Evolutionary conservation across 2,329 filamentous ascomycete species (phyloP).

Genomic region (Dothiorella sarmentorum): DNA sequence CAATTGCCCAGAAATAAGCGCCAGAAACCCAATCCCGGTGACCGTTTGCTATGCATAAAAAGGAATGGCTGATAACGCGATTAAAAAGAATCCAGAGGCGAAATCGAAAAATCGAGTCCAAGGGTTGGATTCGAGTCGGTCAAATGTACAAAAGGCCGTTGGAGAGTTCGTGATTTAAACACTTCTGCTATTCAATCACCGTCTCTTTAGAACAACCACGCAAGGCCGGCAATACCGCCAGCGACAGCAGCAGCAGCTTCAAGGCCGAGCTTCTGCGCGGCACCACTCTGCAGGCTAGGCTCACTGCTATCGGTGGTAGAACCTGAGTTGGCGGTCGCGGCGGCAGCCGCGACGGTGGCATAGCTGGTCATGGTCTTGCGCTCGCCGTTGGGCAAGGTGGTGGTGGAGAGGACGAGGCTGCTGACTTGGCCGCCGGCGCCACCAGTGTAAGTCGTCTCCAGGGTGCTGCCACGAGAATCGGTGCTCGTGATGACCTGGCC

Average conservation of each 20-base stretch:
- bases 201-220: conserved; percentile 29
- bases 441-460: conserved; percentile 48
- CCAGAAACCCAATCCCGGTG: no score
- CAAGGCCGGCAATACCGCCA: conserved; percentile 33
- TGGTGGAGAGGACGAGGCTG: conserved; percentile 37
- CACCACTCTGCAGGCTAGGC: conserved; percentile 39
- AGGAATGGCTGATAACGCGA: no score
- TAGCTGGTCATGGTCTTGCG: conserved; percentile 44
- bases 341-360: conserved; percentile 38
- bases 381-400: conserved; percentile 31
- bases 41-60: no score
- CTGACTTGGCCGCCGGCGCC: conserved; percentile 37
- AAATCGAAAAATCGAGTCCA: no score
- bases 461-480: conserved; percentile 38
- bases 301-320: conserved; percentile 22
- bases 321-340: conserved; percentile 22
- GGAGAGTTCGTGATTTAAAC: no score
- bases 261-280: conserved; percentile 22
- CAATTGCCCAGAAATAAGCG: no score
- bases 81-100: no score
- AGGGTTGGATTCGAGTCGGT: no score
- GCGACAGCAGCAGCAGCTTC: conserved; percentile 31
- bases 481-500: conserved; percentile 46
- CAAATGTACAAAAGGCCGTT: no score
- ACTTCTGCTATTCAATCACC: no score